These are phyloP conservation scores for Daldinia grandis DNA, from an alignment of 495 filamentous ascomycete genomes.

Conservation along the genomic window DNA sequence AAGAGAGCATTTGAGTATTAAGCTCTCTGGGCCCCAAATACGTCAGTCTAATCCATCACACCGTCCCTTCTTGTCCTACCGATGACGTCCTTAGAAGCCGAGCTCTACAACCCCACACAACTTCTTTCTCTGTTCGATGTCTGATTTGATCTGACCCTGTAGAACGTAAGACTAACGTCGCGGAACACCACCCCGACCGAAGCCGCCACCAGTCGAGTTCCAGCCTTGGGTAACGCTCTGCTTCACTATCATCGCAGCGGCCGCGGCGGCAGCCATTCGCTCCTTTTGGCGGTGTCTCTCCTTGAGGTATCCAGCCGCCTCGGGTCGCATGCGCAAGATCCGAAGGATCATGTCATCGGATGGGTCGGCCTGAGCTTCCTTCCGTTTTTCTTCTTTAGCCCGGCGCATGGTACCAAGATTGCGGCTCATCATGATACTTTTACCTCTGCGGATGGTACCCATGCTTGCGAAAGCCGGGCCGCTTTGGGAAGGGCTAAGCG, in stretches of 20 bases:
- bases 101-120: slow-evolving; percentile 35
- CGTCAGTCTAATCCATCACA: background rate
- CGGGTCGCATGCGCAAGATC: slow-evolving; percentile 94
- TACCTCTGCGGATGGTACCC: slow-evolving; percentile 78
- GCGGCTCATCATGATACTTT: slow-evolving; percentile 93
- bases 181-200: slow-evolving; percentile 64
- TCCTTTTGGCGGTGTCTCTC: slow-evolving; percentile 95
- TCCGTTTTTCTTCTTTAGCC: slow-evolving; percentile 93
- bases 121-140: slow-evolving; percentile 26
- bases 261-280: slow-evolving; percentile 84
- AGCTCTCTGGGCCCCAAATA: background rate
- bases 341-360: slow-evolving; percentile 98
- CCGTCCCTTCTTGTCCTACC: slow-evolving; percentile 3
- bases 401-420: slow-evolving; percentile 97
- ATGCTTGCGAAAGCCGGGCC: slow-evolving; percentile 72
- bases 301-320: slow-evolving; percentile 88
- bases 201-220: slow-evolving; percentile 69
- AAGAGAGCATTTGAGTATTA: background rate
- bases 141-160: background rate
- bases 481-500: slow-evolving; percentile 50
- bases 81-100: slow-evolving; percentile 30
- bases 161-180: slow-evolving; percentile 41
- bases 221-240: slow-evolving; percentile 78
- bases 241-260: slow-evolving; percentile 92
- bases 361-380: slow-evolving; percentile 94